Base-by-base conservation (phyloP, 192 early-diverging fungal species). In the Coemansia sp. region DNA sequence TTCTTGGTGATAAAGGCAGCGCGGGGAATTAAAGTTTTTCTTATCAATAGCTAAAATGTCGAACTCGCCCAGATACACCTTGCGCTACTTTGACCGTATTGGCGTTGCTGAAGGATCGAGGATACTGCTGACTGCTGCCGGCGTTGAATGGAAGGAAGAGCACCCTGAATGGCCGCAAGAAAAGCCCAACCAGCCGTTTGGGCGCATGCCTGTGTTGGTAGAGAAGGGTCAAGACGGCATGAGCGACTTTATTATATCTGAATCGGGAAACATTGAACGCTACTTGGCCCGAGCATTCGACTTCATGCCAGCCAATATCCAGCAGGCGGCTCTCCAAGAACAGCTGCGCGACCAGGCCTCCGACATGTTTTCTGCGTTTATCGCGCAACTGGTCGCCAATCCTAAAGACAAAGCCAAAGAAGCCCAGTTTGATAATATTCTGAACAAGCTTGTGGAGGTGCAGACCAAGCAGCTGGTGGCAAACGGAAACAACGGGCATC, bases 401-500 rank as follows among this genome's bases (percentile, higher is more conserved):
- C 23, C 51, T 8, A 62, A 70, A 21, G 56, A 57, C n/a, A 34
- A 47, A 3, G 45, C 21, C 9, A 57, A 47, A 28, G 59, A 53
- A 37, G 53, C 32, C 1, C 55, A 40, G 52, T 62, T 79, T 53
- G 50, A 61, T 9, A 30, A n/a, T 0, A 45, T 62, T 17, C 37
- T 62, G 20, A 61, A 39, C 10, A 71, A 64, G 32, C 40, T 64
- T 3, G 42, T 79, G 23, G 15, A 42, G 5, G 62, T 72, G 11
- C 76, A 80, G 34, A 62, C 73, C n/a, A 44, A 54, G 42, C 37
- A 60, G 15, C 62, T 83, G 40, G 34, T 38, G 23, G 53, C 72
- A 38, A 84, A 85, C 52, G 84, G 84, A 30, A 62, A 56, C 46
- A 84, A 66, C 30, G 83, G 83, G 2, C 68, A 71, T 50, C 68